A percentile compares a stretch with the other conserved stretches of the same genome.
These are phyloP conservation scores for Aspergillus thermomutatus DNA, from an alignment of 2,329 filamentous ascomycete species.

Conservation along the genomic window DNA sequence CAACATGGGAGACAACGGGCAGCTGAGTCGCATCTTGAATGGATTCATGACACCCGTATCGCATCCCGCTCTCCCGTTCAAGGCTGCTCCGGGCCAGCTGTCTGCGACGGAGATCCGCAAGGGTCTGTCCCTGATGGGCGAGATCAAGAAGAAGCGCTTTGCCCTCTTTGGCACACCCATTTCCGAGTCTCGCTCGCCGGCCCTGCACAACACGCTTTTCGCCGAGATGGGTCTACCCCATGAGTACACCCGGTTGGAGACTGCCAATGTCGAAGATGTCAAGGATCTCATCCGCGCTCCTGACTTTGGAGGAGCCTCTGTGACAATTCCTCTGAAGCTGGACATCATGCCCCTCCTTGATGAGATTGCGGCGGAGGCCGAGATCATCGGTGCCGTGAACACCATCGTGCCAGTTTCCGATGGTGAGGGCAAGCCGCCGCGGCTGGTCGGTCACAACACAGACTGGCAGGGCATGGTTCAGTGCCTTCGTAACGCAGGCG, in stretches of 20 bases:
- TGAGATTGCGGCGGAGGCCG: constrained; percentile 72
- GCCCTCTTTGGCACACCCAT: constrained; percentile 88
- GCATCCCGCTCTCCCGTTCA: constrained; percentile 83
- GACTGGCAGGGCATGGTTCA: constrained; percentile 92
- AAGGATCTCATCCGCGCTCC: constrained; percentile 63
- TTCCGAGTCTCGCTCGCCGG: constrained; percentile 75
- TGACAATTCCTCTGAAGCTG: constrained; percentile 92
- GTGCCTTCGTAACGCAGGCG: constrained; percentile 67
- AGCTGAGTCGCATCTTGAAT: constrained; percentile 87
- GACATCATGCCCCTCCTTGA: constrained; percentile 82
- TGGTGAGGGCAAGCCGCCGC: constrained; percentile 42
- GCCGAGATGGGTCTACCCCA: constrained; percentile 74
- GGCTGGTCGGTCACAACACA: constrained; percentile 83
- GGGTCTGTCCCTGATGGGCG: constrained; percentile 73
- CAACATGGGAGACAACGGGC: constrained; percentile 88
- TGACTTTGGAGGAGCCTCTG: constrained; percentile 86
- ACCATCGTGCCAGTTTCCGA: constrained; percentile 69
- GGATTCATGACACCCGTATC: constrained; percentile 92
- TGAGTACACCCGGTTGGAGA: constrained; percentile 73
- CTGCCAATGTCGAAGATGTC: constrained; percentile 60
- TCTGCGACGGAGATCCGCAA: constrained; percentile 84
- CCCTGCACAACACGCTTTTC: constrained; percentile 87
- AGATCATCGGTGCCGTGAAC: constrained; percentile 87
- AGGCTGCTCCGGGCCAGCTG: constrained; percentile 89
- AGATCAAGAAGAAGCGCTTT: constrained; percentile 72